Base-by-base conservation (phyloP, 2,329 filamentous ascomycete genomes). In the Albophoma yamanashiensis region DNA sequence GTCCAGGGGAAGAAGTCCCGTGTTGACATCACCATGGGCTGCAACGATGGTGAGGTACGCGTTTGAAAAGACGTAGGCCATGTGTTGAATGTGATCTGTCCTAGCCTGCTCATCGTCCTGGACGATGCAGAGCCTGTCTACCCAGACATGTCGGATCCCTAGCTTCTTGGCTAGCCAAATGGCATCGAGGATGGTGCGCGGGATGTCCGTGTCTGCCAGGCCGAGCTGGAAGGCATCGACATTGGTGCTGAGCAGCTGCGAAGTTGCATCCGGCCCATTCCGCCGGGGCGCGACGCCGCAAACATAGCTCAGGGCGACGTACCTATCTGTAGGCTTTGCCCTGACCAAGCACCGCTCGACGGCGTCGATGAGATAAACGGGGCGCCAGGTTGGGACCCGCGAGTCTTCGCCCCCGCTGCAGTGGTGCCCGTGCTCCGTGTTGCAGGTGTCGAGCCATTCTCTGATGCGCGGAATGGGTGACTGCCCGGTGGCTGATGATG, bases 301-400 rank as follows among this genome's bases (percentile, higher is more conserved):
- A 40, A 79, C 76, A 63, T 79, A 79, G 67, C 76, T 79, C 31
- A 79, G 69, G n/a, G 77, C 74, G 4, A 77, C 64, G 57, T 79
- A 79, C 40, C 74, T 67, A 55, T 78, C 75, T 12, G 67, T 66
- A 2, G 73, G 69, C n/a, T 71, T 70, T 17, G 75, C 68, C 20
- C 69, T 70, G 7, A 78, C 75, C 27, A 78, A 67, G 55, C 72
- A 67, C 8, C 71, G 69, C 52, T 76, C 73, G 39, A 74, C 70
- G 15, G 71, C 71, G 61, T 78, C 75, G 60, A 78, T 71, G 56
- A 78, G 73, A 68, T 73, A 76, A 34, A 68, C 63, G 6, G 76
- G 76, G 34, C 72, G 71, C 69, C 74, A 78, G 38, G 73, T 75
- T 25, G 66, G 58, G 55, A 64, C 56, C 45, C 66, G 68, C 17